These are phyloP conservation scores for Phellopilus nigrolimitatus DNA, from an alignment of 1,284 basidiomycete genomes.

Conservation along the genomic window DNA sequence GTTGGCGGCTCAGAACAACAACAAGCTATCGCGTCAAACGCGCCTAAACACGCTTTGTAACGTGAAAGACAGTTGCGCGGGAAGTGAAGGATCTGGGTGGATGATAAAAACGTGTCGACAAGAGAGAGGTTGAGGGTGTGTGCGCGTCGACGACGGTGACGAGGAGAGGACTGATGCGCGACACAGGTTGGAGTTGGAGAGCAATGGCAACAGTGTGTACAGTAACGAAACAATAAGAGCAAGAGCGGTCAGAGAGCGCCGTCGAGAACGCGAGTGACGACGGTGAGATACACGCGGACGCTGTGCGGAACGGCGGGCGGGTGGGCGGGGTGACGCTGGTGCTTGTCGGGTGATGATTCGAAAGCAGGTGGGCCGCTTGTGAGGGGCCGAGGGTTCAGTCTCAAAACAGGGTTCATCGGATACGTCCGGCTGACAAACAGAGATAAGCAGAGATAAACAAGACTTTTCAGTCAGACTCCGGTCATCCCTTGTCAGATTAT, in stretches of 20 bases:
- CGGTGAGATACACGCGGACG: slow-evolving; percentile 1
- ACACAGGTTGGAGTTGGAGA: slow-evolving; percentile 26
- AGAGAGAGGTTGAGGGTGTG: slow-evolving; percentile 7
- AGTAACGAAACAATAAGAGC: slow-evolving; percentile 23
- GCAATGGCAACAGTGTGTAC: slow-evolving; percentile 21
- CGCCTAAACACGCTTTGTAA: slow-evolving; percentile 12
- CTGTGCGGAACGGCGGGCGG: slow-evolving; percentile 6
- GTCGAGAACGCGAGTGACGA: slow-evolving; percentile 2
- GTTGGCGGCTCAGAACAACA: slow-evolving; percentile 7
- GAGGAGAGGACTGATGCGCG: slow-evolving; percentile 24
- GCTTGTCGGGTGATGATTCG: neutral
- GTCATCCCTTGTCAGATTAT: too few relatives aligned
- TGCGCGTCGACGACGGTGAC: slow-evolving; percentile 25
- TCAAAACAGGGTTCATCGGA: too few relatives aligned
- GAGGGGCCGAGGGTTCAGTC: too few relatives aligned
- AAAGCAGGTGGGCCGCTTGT: too few relatives aligned
- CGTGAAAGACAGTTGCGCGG: neutral
- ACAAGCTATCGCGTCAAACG: slow-evolving; percentile 15
- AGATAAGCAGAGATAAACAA: neutral
- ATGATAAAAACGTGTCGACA: neutral
- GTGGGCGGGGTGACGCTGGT: neutral
- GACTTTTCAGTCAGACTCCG: too few relatives aligned
- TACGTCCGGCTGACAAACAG: too few relatives aligned
- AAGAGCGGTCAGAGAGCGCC: neutral
- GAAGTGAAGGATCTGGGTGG: neutral